Percentiles rank a stretch among this genome's conserved stretches.
phyloP scores from a whole-genome alignment of 495 filamentous ascomycete species.

The Ramalina peruviana region DNA sequence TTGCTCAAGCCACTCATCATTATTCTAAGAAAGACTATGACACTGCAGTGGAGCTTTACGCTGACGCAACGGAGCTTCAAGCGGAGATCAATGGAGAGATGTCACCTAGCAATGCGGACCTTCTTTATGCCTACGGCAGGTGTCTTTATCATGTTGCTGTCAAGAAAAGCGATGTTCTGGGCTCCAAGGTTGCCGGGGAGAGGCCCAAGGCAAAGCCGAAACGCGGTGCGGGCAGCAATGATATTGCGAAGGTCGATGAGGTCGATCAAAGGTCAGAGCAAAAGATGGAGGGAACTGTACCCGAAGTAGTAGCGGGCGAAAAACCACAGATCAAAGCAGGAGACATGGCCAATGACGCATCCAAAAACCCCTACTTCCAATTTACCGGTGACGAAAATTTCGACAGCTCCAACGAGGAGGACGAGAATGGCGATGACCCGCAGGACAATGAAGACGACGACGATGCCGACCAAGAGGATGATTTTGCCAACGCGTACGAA shows the following conservation, averaged over 20 bases:
- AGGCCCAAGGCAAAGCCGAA: constrained; percentile 20
- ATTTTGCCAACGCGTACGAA: constrained; percentile 80
- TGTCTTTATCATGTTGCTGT: constrained; percentile 86
- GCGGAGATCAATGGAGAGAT: constrained; percentile 86
- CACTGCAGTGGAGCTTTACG: constrained; percentile 72
- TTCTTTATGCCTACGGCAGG: constrained; percentile 87
- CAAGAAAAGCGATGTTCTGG: constrained; percentile 86
- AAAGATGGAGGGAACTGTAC: constrained; percentile 4
- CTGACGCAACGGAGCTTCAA: constrained; percentile 78
- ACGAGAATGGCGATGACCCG: constrained; percentile 32
- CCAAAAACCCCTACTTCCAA: constrained; percentile 63
- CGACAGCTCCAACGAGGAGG: constrained; percentile 61
- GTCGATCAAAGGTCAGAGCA: background rate
- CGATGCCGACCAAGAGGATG: constrained; percentile 73
- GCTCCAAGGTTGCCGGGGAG: constrained; percentile 58
- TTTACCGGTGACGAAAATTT: constrained; percentile 92
- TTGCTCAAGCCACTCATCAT: constrained; percentile 45
- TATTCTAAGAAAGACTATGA: constrained; percentile 80
- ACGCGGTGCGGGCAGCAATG: constrained; percentile 24
- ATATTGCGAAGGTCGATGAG: background rate
- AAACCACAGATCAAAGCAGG: constrained; percentile 4
- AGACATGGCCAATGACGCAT: constrained; percentile 20
- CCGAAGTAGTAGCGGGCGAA: constrained; percentile 28
- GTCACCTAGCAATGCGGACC: constrained; percentile 74
- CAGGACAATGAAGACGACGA: constrained; percentile 27